Evolutionary conservation across 2,329 filamentous ascomycete genomes (phyloP), one percentile per base, ranked within the genome.

Genomic region (Grosmannia penicillata): DNA sequence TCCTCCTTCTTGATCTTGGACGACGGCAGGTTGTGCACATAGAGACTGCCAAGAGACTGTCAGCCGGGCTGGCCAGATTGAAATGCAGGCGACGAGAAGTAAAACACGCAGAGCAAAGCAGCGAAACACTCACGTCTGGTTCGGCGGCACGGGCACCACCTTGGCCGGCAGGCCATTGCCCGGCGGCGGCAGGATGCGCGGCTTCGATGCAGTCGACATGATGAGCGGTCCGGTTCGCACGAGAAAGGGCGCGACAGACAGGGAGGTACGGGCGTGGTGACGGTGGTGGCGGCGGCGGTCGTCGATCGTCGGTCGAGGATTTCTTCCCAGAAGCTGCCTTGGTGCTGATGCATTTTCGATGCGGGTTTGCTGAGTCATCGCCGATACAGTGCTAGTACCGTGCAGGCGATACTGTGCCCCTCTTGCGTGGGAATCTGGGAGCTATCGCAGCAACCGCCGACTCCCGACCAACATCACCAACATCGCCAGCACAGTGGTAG

Each of bases 1-100:
- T 96, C 87, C 44, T 74, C 68, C 58, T 96, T 98, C 53, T 82
- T 82, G 45, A 96, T 75, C 63, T 94, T 95, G 44, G 86, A 75
- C 18, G 84, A 85, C 1, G 72, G 72, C 3, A 98, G 71, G 52
- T 95, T 94, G 37, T 77, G 82, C 50, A 93, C 71, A 56, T 96
- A 98, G 46, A 98, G 72, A 9, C 84, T 93, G 39, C 30, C n/a
- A n/a, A 42, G 24, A 14, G 4, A 3, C 33, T 11, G 22, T 28
- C 10, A 47, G 49, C 38, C 8, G n/a, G 43, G 57, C 40, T 56
- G 51, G 36, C 32, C 18, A 19, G 19, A 21, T 18, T n/a, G 30
- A 36, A 17, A 23, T 33, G 29, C 29, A 37, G 40, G 36, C 37
- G 42, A 40, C 38, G 38, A 34, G 27, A 13, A 22, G 18, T 14